Conservation (phyloP, 176 grass and related monocot species). For the Triticum aestivum region DNA sequence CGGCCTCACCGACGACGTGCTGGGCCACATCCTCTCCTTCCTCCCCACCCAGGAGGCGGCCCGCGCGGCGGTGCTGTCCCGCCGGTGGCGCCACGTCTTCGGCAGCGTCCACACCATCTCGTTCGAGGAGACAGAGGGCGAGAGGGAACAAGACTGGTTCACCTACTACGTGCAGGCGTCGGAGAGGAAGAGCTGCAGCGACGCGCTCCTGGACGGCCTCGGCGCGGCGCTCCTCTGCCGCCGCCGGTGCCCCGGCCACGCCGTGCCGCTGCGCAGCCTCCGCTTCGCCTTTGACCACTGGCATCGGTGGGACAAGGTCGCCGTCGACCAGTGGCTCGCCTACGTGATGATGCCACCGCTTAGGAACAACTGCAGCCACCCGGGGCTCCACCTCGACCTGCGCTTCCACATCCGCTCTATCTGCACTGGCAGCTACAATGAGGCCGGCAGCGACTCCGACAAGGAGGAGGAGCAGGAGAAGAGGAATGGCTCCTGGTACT, state of each 20-base stretch:
- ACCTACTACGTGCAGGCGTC: too few relatives aligned
- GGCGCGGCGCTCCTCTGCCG: neutral
- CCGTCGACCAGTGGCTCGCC: neutral
- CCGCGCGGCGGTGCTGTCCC: neutral
- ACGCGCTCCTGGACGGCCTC: neutral
- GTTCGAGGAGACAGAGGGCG: neutral
- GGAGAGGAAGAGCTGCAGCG: neutral
- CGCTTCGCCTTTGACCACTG: neutral
- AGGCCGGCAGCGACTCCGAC: neutral
- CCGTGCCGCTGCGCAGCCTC: neutral
- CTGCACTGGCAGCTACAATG: neutral
- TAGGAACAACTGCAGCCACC: neutral
- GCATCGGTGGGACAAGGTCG: neutral
- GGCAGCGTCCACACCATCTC: conserved; percentile 6
- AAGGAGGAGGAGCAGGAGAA: too few relatives aligned
- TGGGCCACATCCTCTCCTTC: conserved; percentile 1
- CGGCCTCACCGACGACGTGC: neutral
- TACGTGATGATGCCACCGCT: neutral
- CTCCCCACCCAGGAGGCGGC: neutral
- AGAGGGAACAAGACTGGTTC: neutral
- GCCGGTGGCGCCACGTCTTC: neutral
- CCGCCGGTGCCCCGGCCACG: neutral
- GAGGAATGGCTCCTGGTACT: too few relatives aligned
- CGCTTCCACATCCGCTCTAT: neutral
- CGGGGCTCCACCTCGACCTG: neutral